phyloP scores from a whole-genome alignment of 2,329 filamentous ascomycete genomes.

The Clathrospora elynae region DNA sequence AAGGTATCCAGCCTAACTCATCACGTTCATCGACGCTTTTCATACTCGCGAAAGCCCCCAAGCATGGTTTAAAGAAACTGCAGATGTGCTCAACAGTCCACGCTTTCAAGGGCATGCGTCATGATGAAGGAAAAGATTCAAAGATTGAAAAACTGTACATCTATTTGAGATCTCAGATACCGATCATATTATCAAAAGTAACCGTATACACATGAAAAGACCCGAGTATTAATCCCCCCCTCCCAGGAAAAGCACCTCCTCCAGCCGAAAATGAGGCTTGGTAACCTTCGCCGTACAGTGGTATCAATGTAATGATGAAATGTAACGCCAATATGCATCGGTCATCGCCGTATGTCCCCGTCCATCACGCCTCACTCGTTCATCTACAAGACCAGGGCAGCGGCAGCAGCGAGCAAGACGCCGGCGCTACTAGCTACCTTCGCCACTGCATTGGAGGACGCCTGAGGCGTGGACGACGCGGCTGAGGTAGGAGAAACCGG shows the following conservation, averaged over 20 bases:
- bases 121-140: no score
- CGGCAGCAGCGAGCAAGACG: slow-evolving; percentile 30
- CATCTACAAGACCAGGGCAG: slow-evolving; percentile 34
- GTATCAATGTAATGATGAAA: slow-evolving; percentile 5
- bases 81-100: no score
- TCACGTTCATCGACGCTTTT: no score
- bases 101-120: no score
- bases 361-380: background rate
- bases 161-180: no score
- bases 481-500: slow-evolving; percentile 22
- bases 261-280: no score
- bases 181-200: no score
- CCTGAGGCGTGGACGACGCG: slow-evolving; percentile 15
- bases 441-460: slow-evolving; percentile 27
- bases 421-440: slow-evolving; percentile 30
- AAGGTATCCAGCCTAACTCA: no score
- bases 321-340: slow-evolving; percentile 25
- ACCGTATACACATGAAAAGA: background rate
- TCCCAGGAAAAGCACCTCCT: background rate
- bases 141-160: no score
- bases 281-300: no score
- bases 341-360: background rate
- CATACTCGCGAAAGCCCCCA: no score
- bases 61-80: no score
- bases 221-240: background rate